These are phyloP conservation scores for Aspergillus sp. DNA, from an alignment of 2,329 filamentous ascomycete genomes.

Conservation along the genomic window DNA sequence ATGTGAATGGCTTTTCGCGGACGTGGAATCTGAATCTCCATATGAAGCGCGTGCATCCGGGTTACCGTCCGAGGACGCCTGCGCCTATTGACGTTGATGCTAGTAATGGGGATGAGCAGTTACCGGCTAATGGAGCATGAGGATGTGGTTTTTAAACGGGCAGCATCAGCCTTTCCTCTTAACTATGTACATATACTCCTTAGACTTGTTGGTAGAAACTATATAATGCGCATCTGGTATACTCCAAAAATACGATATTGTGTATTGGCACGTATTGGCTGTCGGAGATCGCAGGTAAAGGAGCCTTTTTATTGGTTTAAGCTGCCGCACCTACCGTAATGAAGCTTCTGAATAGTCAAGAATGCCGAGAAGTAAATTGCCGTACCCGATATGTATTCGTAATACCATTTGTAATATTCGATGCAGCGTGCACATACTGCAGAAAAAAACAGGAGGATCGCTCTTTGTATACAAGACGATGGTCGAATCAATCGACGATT, in stretches of 20 bases:
- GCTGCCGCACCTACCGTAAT: neutral
- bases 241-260: neutral
- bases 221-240: neutral
- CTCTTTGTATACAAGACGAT: neutral
- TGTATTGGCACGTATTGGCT: neutral
- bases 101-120: neutral
- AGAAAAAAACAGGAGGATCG: neutral
- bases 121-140: neutral
- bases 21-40: constrained; percentile 34
- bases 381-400: neutral
- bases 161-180: neutral
- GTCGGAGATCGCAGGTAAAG: neutral
- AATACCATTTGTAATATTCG: neutral
- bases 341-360: neutral
- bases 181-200: neutral
- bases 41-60: constrained; percentile 26
- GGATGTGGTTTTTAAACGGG: neutral
- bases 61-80: constrained; percentile 7
- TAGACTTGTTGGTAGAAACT: neutral
- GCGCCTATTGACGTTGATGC: neutral
- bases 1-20: constrained; percentile 27
- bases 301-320: constrained; percentile 1
- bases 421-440: neutral
- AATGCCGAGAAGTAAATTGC: constrained; percentile 1
- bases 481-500: neutral